phyloP scores from a whole-genome alignment of 2,329 filamentous ascomycete species.

The Diaporthe citri region DNA sequence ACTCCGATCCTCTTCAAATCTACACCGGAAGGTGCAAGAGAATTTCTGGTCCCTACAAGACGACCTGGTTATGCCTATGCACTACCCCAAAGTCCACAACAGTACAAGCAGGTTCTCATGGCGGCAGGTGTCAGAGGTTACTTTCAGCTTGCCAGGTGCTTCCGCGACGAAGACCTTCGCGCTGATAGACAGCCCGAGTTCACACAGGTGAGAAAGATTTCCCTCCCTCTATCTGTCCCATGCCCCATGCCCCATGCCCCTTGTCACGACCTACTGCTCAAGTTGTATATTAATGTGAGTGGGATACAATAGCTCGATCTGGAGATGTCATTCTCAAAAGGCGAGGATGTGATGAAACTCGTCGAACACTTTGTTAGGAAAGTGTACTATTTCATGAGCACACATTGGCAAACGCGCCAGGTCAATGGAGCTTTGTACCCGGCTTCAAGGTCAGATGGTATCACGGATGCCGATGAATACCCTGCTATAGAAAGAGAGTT shows the following conservation, averaged over 20 bases:
- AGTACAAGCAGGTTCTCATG: conserved; percentile 99
- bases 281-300: background rate
- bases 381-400: conserved; percentile 66
- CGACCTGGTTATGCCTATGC: conserved; percentile 84
- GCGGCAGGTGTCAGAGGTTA: conserved; percentile 86
- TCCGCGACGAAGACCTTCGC: conserved; percentile 92
- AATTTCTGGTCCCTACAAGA: conserved; percentile 93
- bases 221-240: background rate
- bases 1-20: conserved; percentile 97
- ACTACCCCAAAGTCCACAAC: conserved; percentile 94
- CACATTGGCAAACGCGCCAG: conserved; percentile 51
- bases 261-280: background rate
- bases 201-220: conserved; percentile 74
- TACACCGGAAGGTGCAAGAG: conserved; percentile 92
- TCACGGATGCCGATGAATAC: conserved; percentile 37
- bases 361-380: conserved; percentile 65
- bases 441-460: background rate
- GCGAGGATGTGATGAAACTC: conserved; percentile 74
- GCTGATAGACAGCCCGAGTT: conserved; percentile 97
- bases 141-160: conserved; percentile 94
- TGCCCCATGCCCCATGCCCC: background rate
- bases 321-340: conserved; percentile 89
- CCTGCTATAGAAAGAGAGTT: conserved; percentile 56
- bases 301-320: conserved; percentile 77
- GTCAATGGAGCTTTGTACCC: conserved; percentile 49